Percentiles rank a stretch among this genome's conserved stretches.
Evolutionary conservation across 192 early-diverging fungal species (phyloP).

Genomic region (Chytriomyces hyalinus): DNA sequence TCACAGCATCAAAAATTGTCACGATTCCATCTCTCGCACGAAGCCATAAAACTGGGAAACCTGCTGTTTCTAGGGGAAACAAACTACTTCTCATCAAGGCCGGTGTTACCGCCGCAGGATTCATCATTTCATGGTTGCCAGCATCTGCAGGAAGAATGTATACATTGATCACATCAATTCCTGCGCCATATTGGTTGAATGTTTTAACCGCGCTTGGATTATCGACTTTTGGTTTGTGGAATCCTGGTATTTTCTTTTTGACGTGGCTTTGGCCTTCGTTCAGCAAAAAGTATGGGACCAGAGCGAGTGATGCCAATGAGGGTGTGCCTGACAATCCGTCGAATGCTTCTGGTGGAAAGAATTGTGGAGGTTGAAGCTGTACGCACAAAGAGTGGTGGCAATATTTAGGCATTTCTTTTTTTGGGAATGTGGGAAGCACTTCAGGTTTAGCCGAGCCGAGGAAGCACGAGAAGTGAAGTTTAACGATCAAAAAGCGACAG

Average conservation of each 20-base stretch:
- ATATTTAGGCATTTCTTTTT: no score
- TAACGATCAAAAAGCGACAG: no score
- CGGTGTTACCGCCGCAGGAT: not conserved
- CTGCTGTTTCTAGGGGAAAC: not conserved
- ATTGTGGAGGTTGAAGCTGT: no score
- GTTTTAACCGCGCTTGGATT: not conserved
- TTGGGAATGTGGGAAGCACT: no score
- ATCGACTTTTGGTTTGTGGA: conserved; percentile 11
- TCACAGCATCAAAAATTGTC: not conserved
- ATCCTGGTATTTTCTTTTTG: conserved; percentile 13
- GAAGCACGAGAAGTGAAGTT: no score
- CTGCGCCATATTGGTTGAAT: not conserved
- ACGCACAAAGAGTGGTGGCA: no score
- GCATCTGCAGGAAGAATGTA: not conserved
- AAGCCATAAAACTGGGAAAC: not conserved
- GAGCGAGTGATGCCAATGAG: no score
- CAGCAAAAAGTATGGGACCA: no score
- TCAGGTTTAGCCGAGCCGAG: no score
- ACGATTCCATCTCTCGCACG: not conserved
- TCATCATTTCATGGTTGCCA: conserved; percentile 9
- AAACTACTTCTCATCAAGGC: not conserved
- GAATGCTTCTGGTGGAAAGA: no score
- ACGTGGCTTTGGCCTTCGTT: not conserved
- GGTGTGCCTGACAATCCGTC: no score
- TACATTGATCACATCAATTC: not conserved